Base-by-base conservation (phyloP, 768 basidiomycete species). In the Nidularia pulvinata region DNA sequence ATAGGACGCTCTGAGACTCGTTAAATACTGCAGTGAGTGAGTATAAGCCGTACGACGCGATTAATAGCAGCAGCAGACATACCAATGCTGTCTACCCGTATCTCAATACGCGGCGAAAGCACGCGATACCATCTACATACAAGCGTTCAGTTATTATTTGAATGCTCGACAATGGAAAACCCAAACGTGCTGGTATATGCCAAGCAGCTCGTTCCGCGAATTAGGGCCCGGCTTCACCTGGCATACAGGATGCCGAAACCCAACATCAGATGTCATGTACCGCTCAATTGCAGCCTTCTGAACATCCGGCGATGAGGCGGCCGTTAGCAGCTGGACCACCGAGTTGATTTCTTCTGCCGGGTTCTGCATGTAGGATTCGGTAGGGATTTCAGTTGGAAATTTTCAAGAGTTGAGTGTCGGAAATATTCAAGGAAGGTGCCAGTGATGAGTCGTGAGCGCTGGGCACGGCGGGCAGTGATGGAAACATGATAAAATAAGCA, bases 191-290 rank as follows among this genome's bases (percentile, higher is more conserved):
- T 85, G 83, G 62, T 82, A 86, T 33, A 88, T 74, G 7, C 74
- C 82, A 3, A 87, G 69, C 30, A 88, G 69, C 16, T 69, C 66
- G 14, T 82, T 77, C 49, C 85, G 74, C 13, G 85, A 85, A 50
- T 74, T 73, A n/a, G 77, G 73, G 0, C 62, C 74, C 4, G 77
- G 66, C 2, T 61, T 51, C 11, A 88, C 77, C 42, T 68, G 63
- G 70, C 78, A 86, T 30, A 88, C 53, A 0, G 86, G 84, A 63
- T 88, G 85, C 39, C 72, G 75, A 62, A 88, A 83, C 2, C 69
- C 74, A 25, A 82, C 84, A 55, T 88, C 78, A 3, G 70, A 65
- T 4, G 76, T 71, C 65, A 82, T 82, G 60, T 83, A 86, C 46
- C 70, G 77, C 10, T 61, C 63, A 13, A 86, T 62, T 0, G 82